A percentile compares a stretch with the other conserved stretches of the same genome.
These are phyloP conservation scores for Podaxis sp. DNA, from an alignment of 768 basidiomycete genomes.

Conservation along the genomic window DNA sequence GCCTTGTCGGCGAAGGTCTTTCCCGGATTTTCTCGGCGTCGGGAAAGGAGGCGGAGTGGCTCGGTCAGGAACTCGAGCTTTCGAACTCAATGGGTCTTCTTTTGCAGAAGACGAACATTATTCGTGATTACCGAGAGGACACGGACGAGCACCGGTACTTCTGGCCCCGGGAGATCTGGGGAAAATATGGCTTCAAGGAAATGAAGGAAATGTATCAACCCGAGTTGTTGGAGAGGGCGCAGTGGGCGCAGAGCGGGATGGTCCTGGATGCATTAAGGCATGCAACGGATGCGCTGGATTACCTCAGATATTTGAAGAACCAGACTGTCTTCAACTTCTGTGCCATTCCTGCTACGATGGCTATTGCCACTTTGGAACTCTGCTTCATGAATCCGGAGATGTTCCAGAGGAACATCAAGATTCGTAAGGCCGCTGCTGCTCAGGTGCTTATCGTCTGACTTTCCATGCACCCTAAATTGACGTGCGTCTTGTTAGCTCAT, in stretches of 20 bases:
- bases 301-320: slow-evolving; percentile 80
- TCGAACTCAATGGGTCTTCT: slow-evolving; percentile 94
- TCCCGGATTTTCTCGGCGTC: slow-evolving; percentile 86
- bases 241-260: slow-evolving; percentile 87
- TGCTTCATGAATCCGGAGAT: slow-evolving; percentile 93
- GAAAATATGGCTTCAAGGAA: slow-evolving; percentile 67
- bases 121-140: slow-evolving; percentile 93
- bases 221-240: slow-evolving; percentile 59
- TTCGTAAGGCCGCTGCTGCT: slow-evolving; percentile 89
- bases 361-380: slow-evolving; percentile 86
- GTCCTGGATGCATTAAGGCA: slow-evolving; percentile 85
- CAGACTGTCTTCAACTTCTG: slow-evolving; percentile 96
- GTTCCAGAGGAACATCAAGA: slow-evolving; percentile 90
- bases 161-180: slow-evolving; percentile 96
- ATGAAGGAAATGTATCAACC: slow-evolving; percentile 65
- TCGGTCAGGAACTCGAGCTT: slow-evolving; percentile 80
- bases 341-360: slow-evolving; percentile 93
- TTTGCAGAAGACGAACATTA: slow-evolving; percentile 98
- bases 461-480: background rate
- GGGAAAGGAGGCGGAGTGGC: slow-evolving; percentile 71
- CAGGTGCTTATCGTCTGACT: slow-evolving; percentile 44
- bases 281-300: slow-evolving; percentile 83
- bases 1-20: slow-evolving; percentile 94
- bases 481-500: slow-evolving; percentile 61
- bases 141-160: slow-evolving; percentile 80